Conservation (phyloP, 2,329 filamentous ascomycete species). For the Colletotrichum coccodes region DNA sequence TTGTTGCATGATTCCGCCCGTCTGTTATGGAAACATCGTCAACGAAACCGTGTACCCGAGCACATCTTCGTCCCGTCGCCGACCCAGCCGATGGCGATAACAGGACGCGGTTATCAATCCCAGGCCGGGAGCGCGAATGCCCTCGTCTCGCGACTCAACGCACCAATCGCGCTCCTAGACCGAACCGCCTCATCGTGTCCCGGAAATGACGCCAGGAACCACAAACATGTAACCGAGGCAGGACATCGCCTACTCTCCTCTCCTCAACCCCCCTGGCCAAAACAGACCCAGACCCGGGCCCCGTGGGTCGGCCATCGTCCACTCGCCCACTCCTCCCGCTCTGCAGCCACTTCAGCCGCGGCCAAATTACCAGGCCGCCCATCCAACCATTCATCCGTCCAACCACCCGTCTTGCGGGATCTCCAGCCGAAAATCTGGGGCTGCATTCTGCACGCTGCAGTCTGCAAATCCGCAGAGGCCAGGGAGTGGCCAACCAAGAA, state of each 20-base stretch:
- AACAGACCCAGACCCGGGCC: background rate
- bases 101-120: background rate
- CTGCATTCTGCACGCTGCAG: too few species aligned
- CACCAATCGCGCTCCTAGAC: background rate
- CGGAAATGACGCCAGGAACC: background rate
- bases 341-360: slow-evolving; percentile 12
- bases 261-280: slow-evolving; percentile 6
- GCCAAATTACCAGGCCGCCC: background rate
- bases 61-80: background rate
- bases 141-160: background rate
- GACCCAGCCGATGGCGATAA: too few species aligned
- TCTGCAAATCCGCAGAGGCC: background rate
- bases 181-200: background rate
- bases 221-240: slow-evolving; percentile 13
- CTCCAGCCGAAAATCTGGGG: slow-evolving; percentile 20
- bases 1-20: background rate
- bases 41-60: background rate
- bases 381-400: background rate
- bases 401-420: background rate
- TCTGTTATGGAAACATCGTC: background rate
- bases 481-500: background rate
- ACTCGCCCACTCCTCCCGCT: background rate
- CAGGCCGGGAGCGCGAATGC: background rate
- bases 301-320: background rate
- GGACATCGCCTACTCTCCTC: background rate